phyloP scores from a whole-genome alignment of 2,329 filamentous ascomycete species.

The Rutstroemia sp. region DNA sequence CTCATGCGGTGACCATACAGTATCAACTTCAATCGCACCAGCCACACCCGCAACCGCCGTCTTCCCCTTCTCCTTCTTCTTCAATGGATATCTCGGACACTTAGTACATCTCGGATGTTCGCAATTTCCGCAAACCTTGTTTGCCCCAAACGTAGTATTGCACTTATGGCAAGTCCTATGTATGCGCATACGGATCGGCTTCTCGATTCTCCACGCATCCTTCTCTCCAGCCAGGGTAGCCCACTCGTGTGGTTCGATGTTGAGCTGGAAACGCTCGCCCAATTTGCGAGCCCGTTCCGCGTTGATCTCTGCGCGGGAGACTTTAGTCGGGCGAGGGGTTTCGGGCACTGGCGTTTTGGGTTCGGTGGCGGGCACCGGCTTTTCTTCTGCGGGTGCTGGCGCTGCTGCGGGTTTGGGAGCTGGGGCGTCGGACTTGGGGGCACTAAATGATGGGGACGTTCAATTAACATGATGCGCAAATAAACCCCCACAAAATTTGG shows the following conservation, averaged over 20 bases:
- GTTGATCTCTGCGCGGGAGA: constrained; percentile 24
- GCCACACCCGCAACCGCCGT: constrained; percentile 44
- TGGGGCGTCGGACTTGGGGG: not conserved
- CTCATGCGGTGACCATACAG: constrained; percentile 29
- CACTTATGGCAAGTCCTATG: constrained; percentile 78
- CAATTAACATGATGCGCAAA: no score
- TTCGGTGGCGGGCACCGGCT: not conserved
- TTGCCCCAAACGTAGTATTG: constrained; percentile 62
- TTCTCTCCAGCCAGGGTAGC: constrained; percentile 19
- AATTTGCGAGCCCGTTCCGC: constrained; percentile 30
- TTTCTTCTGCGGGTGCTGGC: constrained; percentile 11
- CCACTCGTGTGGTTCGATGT: constrained; percentile 30
- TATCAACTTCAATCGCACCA: constrained; percentile 18
- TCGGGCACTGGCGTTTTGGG: not conserved
- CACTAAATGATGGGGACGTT: not conserved
- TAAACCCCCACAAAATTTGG: no score
- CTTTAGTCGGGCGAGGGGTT: constrained; percentile 15
- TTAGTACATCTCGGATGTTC: constrained; percentile 74
- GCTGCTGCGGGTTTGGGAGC: constrained; percentile 4
- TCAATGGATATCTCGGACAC: constrained; percentile 63
- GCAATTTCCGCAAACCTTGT: constrained; percentile 70
- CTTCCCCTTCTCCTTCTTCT: constrained; percentile 44
- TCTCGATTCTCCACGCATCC: constrained; percentile 50
- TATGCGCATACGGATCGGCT: constrained; percentile 70
- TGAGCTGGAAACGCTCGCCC: constrained; percentile 32